phyloP scores from a whole-genome alignment of 2,329 filamentous ascomycete species.

The Cladosporium sp. region DNA sequence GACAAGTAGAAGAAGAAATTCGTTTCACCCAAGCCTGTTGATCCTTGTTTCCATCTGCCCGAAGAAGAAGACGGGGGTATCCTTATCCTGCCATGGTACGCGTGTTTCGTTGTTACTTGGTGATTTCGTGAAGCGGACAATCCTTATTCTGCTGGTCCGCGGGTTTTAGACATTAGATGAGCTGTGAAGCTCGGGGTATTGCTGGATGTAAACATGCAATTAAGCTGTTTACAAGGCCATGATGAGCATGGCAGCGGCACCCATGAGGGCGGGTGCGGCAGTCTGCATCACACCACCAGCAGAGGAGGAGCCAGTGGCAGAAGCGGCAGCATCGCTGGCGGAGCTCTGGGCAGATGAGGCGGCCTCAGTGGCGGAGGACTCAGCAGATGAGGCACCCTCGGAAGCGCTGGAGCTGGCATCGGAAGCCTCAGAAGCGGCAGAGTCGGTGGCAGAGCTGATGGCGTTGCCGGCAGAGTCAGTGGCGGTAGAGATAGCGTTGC shows the following conservation, averaged over 20 bases:
- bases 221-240: conserved; percentile 39
- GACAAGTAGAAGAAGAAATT: conserved; percentile 11
- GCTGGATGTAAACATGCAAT: background rate
- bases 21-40: conserved; percentile 11
- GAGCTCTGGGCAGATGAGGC: conserved; percentile 22
- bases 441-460: conserved; percentile 24
- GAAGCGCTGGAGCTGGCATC: conserved; percentile 18
- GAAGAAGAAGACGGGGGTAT: conserved; percentile 10
- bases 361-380: conserved; percentile 15
- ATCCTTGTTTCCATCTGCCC: background rate
- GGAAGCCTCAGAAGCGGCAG: conserved; percentile 23
- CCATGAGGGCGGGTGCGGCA: conserved; percentile 38
- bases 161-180: conserved; percentile 17
- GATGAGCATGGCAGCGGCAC: conserved; percentile 45
- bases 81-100: conserved; percentile 14
- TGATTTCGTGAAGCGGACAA: conserved; percentile 7
- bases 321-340: conserved; percentile 21
- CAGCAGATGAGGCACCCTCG: background rate
- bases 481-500: conserved; percentile 1
- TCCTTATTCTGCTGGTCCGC: conserved; percentile 1
- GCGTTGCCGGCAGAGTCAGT: conserved; percentile 20
- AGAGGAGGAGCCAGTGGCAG: conserved; percentile 17
- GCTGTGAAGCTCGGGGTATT: background rate
- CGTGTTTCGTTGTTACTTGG: conserved; percentile 7
- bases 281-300: conserved; percentile 34